These are phyloP conservation scores for Irpex sp. DNA, from an alignment of 1,284 basidiomycete species.

Conservation along the genomic window DNA sequence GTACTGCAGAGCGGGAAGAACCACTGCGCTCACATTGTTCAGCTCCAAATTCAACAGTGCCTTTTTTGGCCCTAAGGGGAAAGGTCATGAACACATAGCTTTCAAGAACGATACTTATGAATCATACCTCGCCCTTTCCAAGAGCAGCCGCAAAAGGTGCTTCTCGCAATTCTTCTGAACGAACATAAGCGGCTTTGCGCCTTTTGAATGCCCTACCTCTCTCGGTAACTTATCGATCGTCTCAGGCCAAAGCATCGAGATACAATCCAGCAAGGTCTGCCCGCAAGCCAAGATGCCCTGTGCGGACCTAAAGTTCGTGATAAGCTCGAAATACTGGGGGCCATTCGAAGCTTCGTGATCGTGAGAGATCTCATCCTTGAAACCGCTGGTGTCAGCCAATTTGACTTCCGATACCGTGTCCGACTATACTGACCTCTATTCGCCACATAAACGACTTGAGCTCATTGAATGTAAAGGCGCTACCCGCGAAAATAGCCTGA, in stretches of 20 bases:
- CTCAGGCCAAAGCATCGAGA: constrained; percentile 59
- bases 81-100: no score
- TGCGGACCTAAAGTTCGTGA: constrained; percentile 68
- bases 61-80: not conserved
- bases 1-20: not conserved
- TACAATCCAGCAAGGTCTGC: constrained; percentile 55
- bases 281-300: constrained; percentile 62
- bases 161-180: constrained; percentile 34
- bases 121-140: constrained; percentile 37
- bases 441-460: constrained; percentile 62
- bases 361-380: not conserved
- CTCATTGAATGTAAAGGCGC: constrained; percentile 68
- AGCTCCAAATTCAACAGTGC: constrained; percentile 54
- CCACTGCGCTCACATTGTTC: constrained; percentile 45
- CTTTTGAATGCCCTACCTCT: constrained; percentile 57
- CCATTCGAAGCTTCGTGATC: not conserved
- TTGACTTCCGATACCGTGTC: constrained; percentile 4
- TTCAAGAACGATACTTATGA: not conserved
- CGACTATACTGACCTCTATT: constrained; percentile 42
- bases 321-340: constrained; percentile 47
- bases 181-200: constrained; percentile 57
- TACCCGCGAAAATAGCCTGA: constrained; percentile 70
- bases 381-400: not conserved
- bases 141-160: constrained; percentile 52
- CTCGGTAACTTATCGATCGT: constrained; percentile 56